Conservation (phyloP, 768 basidiomycete genomes). For the Mycena leptocephala region DNA sequence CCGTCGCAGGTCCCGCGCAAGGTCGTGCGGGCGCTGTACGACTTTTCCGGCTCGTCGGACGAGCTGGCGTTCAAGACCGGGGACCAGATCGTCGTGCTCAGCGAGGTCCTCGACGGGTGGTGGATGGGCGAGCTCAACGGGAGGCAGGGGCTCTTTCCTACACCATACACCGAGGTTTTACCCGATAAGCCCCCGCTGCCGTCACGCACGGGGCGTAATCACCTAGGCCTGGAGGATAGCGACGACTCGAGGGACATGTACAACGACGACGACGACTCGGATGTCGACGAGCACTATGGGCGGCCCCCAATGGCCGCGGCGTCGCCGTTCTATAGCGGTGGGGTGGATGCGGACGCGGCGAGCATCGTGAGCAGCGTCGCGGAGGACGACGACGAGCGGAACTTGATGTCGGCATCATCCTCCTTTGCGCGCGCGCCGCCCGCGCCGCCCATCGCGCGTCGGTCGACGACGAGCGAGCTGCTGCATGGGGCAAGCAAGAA, state of each 20-base stretch:
- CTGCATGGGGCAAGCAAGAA: conserved; percentile 53
- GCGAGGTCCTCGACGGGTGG: conserved; percentile 92
- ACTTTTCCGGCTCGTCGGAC: conserved; percentile 83
- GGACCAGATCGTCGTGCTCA: conserved; percentile 82
- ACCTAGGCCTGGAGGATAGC: conserved; percentile 35
- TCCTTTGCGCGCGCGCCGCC: conserved; percentile 6
- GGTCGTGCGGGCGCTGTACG: conserved; percentile 80
- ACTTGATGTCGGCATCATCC: conserved; percentile 40
- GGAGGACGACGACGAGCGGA: conserved; percentile 60
- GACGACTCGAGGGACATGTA: conserved; percentile 38
- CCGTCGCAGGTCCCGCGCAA: conserved; percentile 67
- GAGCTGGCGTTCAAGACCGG: conserved; percentile 86
- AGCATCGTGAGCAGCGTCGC: conserved; percentile 60
- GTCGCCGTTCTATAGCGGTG: conserved; percentile 62
- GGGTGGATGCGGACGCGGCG: conserved; percentile 60
- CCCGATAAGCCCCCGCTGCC: conserved; percentile 51
- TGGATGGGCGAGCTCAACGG: conserved; percentile 89
- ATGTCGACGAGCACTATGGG: conserved; percentile 61
- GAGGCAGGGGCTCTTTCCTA: conserved; percentile 86
- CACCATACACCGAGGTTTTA: conserved; percentile 77
- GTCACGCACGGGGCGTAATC: conserved; percentile 40
- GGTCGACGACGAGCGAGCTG: conserved; percentile 43
- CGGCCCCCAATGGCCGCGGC: conserved; percentile 63
- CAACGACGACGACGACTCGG: conserved; percentile 42
- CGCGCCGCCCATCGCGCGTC: conserved; percentile 39